Conservation (phyloP, 176 grass and related monocot genomes). For the Zoysia pacifica region DNA sequence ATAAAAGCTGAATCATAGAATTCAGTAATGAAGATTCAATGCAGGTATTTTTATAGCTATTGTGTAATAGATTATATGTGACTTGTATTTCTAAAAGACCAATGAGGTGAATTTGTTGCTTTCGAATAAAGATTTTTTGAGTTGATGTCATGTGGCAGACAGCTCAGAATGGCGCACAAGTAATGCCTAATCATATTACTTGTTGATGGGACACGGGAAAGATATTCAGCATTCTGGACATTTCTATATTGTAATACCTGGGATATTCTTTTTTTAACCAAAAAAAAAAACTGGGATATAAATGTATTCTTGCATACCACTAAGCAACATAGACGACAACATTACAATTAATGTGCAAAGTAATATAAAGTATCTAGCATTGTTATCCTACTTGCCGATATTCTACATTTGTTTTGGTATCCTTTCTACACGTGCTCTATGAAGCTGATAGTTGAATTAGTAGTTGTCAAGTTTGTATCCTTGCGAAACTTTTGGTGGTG, state of each 20-base stretch:
- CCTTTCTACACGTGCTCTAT: neutral
- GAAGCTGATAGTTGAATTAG: neutral
- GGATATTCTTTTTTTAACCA: neutral
- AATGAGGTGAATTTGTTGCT: neutral
- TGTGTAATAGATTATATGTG: neutral
- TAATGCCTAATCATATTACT: neutral
- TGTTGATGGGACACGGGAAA: neutral
- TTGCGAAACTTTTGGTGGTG: neutral
- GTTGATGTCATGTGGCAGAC: neutral
- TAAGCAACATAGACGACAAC: neutral
- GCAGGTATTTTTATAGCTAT: slow-evolving; percentile 2
- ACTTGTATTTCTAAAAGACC: slow-evolving; percentile 1
- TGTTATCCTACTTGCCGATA: neutral
- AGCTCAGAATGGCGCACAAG: neutral
- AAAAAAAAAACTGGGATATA: neutral
- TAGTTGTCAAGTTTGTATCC: neutral
- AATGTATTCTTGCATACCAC: neutral
- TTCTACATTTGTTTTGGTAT: neutral
- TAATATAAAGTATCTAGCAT: neutral
- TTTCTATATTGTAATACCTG: neutral
- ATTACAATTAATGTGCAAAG: neutral
- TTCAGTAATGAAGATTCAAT: neutral
- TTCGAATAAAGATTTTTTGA: neutral
- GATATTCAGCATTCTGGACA: neutral
- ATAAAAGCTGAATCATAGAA: slow-evolving; percentile 5